phyloP scores from a whole-genome alignment of 1,284 basidiomycete genomes.

The Pulveroboletus sp. region DNA sequence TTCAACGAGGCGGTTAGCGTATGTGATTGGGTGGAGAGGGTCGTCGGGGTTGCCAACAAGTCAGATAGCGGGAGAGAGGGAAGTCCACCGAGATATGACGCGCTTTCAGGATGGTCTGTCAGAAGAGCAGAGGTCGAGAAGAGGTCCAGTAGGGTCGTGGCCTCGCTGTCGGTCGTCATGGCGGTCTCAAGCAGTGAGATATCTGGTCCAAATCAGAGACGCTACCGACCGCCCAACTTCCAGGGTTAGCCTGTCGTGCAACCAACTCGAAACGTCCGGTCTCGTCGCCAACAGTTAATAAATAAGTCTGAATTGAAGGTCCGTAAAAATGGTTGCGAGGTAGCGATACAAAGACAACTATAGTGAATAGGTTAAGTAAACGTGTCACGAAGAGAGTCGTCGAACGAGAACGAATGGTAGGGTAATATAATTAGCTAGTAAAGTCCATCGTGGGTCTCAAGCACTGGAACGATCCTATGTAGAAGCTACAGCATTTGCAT shows the following conservation, averaged over 20 bases:
- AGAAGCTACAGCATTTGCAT: constrained; percentile 23
- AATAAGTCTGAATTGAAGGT: not conserved
- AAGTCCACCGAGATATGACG: constrained; percentile 62
- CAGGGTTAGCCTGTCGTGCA: not conserved
- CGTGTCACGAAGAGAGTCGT: not conserved
- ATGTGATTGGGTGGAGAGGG: constrained; percentile 77
- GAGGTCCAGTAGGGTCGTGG: constrained; percentile 29
- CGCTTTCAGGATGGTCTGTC: constrained; percentile 34
- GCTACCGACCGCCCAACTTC: too few relatives aligned
- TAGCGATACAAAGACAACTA: constrained; percentile 20
- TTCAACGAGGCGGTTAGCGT: constrained; percentile 86
- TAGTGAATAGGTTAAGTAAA: constrained; percentile 3
- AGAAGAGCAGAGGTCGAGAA: constrained; percentile 23
- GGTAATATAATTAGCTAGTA: constrained; percentile 6
- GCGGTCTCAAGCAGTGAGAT: constrained; percentile 1
- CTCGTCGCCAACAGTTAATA: not conserved
- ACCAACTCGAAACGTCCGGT: not conserved
- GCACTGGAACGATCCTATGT: constrained; percentile 3
- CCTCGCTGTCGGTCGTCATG: constrained; percentile 30
- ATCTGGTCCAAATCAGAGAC: not conserved
- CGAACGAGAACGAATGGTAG: constrained; percentile 3
- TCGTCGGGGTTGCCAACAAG: constrained; percentile 69
- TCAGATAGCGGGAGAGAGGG: constrained; percentile 64
- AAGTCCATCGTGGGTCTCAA: not conserved
- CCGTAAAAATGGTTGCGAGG: constrained; percentile 7